A percentile compares a stretch with the other conserved stretches of the same genome.
These are phyloP conservation scores for Rhodotorula graminis DNA, from an alignment of 768 basidiomycete species.

Conservation along the genomic window DNA sequence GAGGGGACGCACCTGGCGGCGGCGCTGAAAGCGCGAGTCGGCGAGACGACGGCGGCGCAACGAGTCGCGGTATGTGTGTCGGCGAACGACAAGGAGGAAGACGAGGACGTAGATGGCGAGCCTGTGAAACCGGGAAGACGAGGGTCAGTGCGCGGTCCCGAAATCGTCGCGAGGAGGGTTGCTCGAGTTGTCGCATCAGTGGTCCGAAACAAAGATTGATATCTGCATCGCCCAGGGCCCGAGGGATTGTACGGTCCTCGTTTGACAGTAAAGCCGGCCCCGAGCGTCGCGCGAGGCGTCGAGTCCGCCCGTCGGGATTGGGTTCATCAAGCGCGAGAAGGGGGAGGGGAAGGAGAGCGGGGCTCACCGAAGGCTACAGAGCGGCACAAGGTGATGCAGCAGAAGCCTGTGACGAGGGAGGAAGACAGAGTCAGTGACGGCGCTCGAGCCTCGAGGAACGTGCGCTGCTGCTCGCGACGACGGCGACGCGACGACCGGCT, in stretches of 20 bases:
- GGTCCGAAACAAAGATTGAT: conserved; percentile 30
- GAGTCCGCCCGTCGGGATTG: conserved; percentile 35
- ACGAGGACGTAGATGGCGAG: too few relatives aligned
- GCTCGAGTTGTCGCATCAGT: conserved; percentile 13
- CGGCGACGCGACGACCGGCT: conserved; percentile 4
- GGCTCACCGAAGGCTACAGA: too few relatives aligned
- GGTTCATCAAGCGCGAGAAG: conserved; percentile 25
- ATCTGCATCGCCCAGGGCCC: conserved; percentile 28
- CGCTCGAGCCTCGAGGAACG: not conserved
- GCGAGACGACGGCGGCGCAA: too few relatives aligned
- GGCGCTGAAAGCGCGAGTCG: too few relatives aligned
- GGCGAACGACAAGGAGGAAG: too few relatives aligned
- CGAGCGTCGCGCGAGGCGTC: conserved; percentile 13
- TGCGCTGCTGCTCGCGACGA: not conserved
- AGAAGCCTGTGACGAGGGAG: not conserved
- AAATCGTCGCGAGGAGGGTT: not conserved
- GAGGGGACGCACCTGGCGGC: too few relatives aligned
- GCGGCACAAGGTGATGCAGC: too few relatives aligned
- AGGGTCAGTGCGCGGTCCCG: not conserved
- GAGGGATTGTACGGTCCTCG: conserved; percentile 37
- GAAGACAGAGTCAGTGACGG: too few relatives aligned
- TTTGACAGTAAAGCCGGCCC: conserved; percentile 11
- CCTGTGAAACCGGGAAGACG: not conserved
- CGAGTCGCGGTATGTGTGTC: too few relatives aligned
- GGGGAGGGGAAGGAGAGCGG: not conserved